Conservation (phyloP, 2,329 filamentous ascomycete genomes). For the Hawksworthiomyces lignivorus region DNA sequence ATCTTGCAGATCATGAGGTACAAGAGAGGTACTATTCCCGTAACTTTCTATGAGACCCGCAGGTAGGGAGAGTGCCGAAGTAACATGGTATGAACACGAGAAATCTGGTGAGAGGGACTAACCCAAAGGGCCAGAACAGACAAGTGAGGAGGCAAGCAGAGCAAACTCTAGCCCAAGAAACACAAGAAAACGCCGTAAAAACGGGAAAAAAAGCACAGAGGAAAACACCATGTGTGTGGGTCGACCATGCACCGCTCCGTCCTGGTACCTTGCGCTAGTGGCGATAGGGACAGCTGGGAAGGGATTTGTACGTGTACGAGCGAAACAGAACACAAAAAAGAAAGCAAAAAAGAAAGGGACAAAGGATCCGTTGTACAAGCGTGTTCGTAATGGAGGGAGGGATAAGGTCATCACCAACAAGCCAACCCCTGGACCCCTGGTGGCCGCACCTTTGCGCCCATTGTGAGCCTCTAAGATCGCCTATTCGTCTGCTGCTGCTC, state of each 20-base stretch:
- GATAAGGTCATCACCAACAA: neutral
- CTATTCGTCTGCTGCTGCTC: slow-evolving; percentile 4
- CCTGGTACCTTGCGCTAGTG: slow-evolving; percentile 17
- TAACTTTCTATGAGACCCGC: slow-evolving; percentile 2
- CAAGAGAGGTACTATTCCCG: neutral
- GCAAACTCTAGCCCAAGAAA: neutral
- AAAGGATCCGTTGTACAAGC: too few species aligned
- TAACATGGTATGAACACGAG: slow-evolving; percentile 4
- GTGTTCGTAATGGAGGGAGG: neutral
- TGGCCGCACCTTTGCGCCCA: slow-evolving; percentile 4
- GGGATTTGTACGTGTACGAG: neutral
- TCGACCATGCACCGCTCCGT: neutral
- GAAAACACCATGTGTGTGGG: slow-evolving; percentile 2
- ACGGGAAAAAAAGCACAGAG: neutral
- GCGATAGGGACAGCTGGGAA: slow-evolving; percentile 6
- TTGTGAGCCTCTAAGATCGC: neutral
- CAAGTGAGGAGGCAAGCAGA: neutral
- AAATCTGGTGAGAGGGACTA: neutral
- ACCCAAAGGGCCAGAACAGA: neutral
- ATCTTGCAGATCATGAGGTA: slow-evolving; percentile 4
- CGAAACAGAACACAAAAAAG: neutral
- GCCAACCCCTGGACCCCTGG: neutral
- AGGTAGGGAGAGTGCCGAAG: neutral
- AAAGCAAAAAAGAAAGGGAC: neutral
- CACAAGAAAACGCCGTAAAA: neutral